phyloP scores from a whole-genome alignment of 2,329 filamentous ascomycete species.

The Cladosporium sphaerospermum region DNA sequence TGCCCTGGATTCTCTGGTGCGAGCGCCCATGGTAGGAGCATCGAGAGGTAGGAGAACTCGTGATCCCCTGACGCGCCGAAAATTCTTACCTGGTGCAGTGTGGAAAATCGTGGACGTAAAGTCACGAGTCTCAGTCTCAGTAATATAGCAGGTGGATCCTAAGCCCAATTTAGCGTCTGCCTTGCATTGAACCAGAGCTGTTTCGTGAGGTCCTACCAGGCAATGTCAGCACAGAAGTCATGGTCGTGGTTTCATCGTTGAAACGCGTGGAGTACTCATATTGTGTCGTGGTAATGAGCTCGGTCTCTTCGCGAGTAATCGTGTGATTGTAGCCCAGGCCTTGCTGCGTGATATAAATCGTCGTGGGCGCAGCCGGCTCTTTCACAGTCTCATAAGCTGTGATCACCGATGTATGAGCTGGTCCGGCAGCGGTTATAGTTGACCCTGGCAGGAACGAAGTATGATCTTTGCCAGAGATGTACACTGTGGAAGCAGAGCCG shows the following conservation, averaged over 20 bases:
- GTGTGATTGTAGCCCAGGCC: neutral
- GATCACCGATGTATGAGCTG: neutral
- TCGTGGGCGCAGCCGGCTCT: neutral
- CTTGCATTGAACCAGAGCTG: neutral
- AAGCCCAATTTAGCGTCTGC: neutral
- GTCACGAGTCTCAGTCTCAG: neutral
- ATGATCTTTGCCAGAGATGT: neutral
- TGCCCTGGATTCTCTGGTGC: too few species aligned
- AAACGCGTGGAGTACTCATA: neutral
- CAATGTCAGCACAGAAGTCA: neutral
- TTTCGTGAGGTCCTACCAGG: neutral
- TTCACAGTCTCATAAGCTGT: neutral
- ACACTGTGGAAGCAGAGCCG: neutral
- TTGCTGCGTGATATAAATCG: neutral
- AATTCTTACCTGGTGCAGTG: neutral
- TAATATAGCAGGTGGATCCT: neutral
- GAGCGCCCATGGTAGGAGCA: too few species aligned
- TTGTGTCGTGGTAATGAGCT: neutral
- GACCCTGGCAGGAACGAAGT: slow-evolving; percentile 2
- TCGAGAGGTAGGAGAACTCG: too few species aligned
- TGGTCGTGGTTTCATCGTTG: neutral
- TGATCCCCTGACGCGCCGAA: too few species aligned
- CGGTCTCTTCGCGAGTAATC: neutral
- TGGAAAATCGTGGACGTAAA: neutral
- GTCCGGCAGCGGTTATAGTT: neutral